A percentile compares a stretch with the other conserved stretches of the same genome.
phyloP scores from a whole-genome alignment of 2,329 filamentous ascomycete species.

The Claviceps capensis region DNA sequence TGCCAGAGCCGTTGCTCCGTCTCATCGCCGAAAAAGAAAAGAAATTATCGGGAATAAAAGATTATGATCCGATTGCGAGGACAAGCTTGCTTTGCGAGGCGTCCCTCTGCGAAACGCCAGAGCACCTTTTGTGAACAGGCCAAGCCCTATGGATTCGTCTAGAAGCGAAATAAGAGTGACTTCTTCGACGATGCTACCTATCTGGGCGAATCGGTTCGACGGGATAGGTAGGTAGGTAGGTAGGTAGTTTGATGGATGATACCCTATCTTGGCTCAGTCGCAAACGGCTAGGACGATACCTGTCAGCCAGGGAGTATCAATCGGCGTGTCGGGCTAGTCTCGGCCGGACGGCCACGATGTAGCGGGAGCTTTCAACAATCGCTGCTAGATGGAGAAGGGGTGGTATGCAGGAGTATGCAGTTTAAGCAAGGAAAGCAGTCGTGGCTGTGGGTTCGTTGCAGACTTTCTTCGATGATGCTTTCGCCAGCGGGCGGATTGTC shows the following conservation, averaged over 20 bases:
- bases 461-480: neutral
- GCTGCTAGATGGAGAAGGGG: neutral
- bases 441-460: neutral
- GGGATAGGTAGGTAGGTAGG: neutral
- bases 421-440: neutral
- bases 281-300: neutral
- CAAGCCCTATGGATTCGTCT: neutral
- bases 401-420: neutral
- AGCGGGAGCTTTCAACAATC: neutral
- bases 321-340: neutral
- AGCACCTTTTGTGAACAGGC: neutral
- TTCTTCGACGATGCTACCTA: neutral
- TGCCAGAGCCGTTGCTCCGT: conserved; percentile 13
- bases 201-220: neutral
- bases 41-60: neutral
- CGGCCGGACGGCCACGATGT: conserved; percentile 4
- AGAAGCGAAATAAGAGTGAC: neutral
- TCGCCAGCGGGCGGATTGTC: neutral
- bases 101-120: neutral
- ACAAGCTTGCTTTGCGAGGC: neutral
- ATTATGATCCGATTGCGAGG: neutral
- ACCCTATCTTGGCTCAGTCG: neutral
- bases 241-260: neutral
- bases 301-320: neutral
- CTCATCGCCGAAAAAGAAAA: conserved; percentile 12